phyloP scores from a whole-genome alignment of 306 rosid species.

The Boehmeria nivea region DNA sequence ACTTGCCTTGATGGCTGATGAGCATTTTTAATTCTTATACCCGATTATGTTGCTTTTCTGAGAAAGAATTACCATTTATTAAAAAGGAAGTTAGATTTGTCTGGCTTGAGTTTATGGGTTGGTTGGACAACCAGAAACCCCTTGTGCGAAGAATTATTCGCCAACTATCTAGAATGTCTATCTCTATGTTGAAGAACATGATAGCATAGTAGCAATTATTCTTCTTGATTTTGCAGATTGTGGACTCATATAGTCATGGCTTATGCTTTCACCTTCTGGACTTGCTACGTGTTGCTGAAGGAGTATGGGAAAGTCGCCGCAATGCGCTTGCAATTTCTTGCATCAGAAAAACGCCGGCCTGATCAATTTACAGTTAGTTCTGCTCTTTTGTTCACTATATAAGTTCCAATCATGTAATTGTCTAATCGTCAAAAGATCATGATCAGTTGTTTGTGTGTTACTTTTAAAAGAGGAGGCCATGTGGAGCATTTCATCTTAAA shows the following conservation, averaged over 20 bases:
- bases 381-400: slow-evolving; percentile 5
- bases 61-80: no score
- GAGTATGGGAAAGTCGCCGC: slow-evolving; percentile 73
- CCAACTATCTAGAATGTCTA: background rate
- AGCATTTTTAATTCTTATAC: no score
- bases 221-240: slow-evolving; percentile 43
- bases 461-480: no score
- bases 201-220: no score
- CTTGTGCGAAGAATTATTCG: background rate
- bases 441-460: no score
- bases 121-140: no score
- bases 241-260: slow-evolving; percentile 81
- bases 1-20: background rate
- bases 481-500: no score
- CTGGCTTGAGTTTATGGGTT: no score
- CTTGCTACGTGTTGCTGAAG: slow-evolving; percentile 63
- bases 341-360: slow-evolving; percentile 70
- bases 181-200: no score
- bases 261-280: slow-evolving; percentile 83
- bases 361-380: slow-evolving; percentile 80
- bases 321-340: slow-evolving; percentile 85
- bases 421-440: background rate
- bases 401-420: slow-evolving; percentile 1
- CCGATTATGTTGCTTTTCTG: no score
- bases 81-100: no score